A percentile compares a stretch with the other conserved stretches of the same genome.
These are phyloP conservation scores for Herpetomonas tarakana DNA, from an alignment of 208 protist species.

Conservation along the genomic window DNA sequence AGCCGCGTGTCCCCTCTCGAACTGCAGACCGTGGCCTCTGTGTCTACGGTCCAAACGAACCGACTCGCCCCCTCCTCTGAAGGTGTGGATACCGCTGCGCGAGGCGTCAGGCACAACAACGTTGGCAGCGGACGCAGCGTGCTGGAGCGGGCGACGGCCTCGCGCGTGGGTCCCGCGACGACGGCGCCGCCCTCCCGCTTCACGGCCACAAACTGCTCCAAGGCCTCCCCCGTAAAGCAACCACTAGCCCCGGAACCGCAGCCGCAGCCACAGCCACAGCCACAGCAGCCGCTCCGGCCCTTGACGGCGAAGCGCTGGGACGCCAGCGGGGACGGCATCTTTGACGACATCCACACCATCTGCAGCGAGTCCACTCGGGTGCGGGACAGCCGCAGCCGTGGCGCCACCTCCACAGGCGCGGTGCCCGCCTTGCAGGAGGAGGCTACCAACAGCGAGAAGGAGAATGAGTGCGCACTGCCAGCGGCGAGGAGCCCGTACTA, in stretches of 20 bases:
- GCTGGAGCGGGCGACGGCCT: background rate
- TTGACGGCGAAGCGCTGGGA: background rate
- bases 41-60: conserved; percentile 23
- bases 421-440: too few species aligned
- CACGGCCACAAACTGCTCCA: background rate
- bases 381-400: background rate
- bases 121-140: background rate
- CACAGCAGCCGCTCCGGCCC: background rate
- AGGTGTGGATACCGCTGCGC: background rate
- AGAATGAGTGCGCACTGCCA: background rate
- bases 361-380: conserved; percentile 25
- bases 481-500: background rate
- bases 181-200: background rate
- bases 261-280: background rate
- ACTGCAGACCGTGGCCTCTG: conserved; percentile 41
- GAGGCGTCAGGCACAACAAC: too few species aligned
- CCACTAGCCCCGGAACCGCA: background rate
- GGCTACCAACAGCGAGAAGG: background rate
- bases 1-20: conserved; percentile 17
- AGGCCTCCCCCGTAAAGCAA: background rate
- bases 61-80: background rate
- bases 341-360: conserved; percentile 29
- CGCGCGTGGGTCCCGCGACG: background rate
- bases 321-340: conserved; percentile 11
- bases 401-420: background rate